Evolutionary conservation across 176 grass and related monocot species (phyloP).

Genomic region (Rhynchospora pubera): DNA sequence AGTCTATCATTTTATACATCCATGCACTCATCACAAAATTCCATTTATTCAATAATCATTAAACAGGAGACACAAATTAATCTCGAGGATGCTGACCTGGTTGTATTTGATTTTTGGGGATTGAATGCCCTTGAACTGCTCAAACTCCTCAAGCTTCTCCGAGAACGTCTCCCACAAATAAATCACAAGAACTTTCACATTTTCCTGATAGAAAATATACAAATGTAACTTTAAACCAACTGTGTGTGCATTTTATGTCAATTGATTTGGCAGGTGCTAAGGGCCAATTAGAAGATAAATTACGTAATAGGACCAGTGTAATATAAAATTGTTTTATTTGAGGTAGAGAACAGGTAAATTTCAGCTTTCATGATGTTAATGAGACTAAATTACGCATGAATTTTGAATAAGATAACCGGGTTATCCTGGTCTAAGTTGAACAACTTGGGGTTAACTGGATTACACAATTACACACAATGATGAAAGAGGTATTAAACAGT

Average conservation of each 20-base stretch:
- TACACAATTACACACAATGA: no score
- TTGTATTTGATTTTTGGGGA: constrained; percentile 58
- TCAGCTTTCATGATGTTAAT: neutral
- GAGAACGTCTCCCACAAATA: constrained; percentile 55
- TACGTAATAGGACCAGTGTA: neutral
- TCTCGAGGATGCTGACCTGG: constrained; percentile 41
- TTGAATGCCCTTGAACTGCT: constrained; percentile 42
- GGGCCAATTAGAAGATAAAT: neutral
- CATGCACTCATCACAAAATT: neutral
- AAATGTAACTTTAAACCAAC: no score
- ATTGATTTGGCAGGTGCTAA: neutral
- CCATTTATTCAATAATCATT: neutral
- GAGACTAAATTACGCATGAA: neutral
- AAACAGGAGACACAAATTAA: neutral
- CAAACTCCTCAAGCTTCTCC: constrained; percentile 54
- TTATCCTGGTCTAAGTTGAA: neutral
- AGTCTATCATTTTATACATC: neutral
- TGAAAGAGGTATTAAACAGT: no score
- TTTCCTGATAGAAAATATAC: no score
- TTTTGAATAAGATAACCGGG: neutral
- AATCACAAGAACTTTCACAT: constrained; percentile 29
- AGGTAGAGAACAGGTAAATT: neutral
- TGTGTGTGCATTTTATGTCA: no score
- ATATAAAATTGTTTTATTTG: no score
- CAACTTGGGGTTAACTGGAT: no score